Evolutionary conservation across 2,329 filamentous ascomycete species (phyloP).

Genomic region (Xylaria sp.): DNA sequence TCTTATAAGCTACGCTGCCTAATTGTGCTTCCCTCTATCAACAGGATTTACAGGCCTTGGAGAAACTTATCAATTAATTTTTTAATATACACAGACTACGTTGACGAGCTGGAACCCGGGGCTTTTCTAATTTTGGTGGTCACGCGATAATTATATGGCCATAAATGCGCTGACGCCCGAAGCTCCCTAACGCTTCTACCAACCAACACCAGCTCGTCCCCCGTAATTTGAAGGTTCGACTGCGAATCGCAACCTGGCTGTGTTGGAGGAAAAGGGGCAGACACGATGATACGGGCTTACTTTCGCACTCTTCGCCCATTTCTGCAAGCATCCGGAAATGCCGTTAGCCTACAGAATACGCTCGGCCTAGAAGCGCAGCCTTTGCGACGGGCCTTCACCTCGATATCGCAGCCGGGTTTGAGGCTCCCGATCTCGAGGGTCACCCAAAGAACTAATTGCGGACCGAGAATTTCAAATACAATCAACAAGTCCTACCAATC

Average conservation of each 20-base stretch:
- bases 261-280: conserved; percentile 7
- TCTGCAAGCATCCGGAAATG: conserved; percentile 19
- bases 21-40: neutral
- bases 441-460: conserved; percentile 14
- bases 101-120: neutral
- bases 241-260: neutral
- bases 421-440: conserved; percentile 15
- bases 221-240: neutral
- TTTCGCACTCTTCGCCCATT: conserved; percentile 22
- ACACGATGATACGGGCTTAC: conserved; percentile 27
- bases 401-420: conserved; percentile 22
- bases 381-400: conserved; percentile 29
- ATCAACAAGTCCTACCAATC: conserved; percentile 21
- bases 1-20: neutral
- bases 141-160: conserved; percentile 10
- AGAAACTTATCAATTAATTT: neutral
- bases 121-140: neutral
- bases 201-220: neutral
- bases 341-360: conserved; percentile 24
- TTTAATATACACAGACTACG: neutral
- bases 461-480: conserved; percentile 22
- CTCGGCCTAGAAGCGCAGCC: conserved; percentile 27
- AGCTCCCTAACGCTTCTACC: neutral
- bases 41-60: neutral
- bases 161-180: neutral